Conservation (phyloP, 1,284 basidiomycete genomes). For the Melampsora americana region DNA sequence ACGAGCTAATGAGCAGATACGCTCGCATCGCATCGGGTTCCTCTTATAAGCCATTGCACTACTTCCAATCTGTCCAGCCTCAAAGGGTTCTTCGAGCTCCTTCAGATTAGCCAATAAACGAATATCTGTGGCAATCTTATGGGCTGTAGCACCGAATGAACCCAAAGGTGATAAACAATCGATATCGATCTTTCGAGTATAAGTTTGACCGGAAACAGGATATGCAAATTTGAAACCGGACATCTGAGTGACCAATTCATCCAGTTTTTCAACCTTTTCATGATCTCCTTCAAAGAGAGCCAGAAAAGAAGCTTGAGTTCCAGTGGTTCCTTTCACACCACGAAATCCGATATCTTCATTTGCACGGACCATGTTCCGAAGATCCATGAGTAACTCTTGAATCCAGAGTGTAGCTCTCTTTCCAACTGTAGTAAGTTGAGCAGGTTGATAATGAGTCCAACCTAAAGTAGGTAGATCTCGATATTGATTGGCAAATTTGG, state of each 20-base stretch:
- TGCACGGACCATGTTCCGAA: conserved; percentile 86
- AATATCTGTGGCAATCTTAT: conserved; percentile 93
- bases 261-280: conserved; percentile 87
- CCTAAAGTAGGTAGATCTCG: conserved; percentile 61
- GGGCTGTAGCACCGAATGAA: conserved; percentile 87
- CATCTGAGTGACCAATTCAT: conserved; percentile 80
- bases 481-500: conserved; percentile 53
- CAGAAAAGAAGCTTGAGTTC: conserved; percentile 94
- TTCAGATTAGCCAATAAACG: conserved; percentile 88
- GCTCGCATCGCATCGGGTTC: conserved; percentile 98
- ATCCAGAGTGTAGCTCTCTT: conserved; percentile 98
- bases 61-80: conserved; percentile 93
- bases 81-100: conserved; percentile 98
- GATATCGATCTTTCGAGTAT: conserved; percentile 94
- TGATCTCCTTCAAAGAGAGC: conserved; percentile 93
- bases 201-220: conserved; percentile 97
- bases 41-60: conserved; percentile 98
- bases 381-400: conserved; percentile 87
- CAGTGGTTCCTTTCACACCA: conserved; percentile 97
- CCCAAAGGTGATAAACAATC: conserved; percentile 87
- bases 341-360: conserved; percentile 93
- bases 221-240: conserved; percentile 91
- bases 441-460: conserved; percentile 99
- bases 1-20: conserved; percentile 88
- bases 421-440: conserved; percentile 97